Conservation (phyloP, 164 flowering plant genomes). For the Sextonia rubra region DNA sequence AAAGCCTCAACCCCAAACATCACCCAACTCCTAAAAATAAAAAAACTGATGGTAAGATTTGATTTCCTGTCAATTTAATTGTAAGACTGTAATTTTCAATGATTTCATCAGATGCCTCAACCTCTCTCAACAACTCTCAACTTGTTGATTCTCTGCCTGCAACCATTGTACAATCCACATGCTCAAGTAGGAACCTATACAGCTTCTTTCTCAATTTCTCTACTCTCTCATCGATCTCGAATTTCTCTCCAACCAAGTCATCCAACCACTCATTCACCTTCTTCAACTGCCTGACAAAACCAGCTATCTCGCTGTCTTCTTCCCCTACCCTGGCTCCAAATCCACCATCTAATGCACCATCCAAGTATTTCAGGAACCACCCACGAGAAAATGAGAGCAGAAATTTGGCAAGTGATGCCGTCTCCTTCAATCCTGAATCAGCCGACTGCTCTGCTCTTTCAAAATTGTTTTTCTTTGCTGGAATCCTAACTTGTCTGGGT, state of each 20-base stretch:
- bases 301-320: slow-evolving; percentile 22
- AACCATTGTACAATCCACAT: slow-evolving; percentile 30
- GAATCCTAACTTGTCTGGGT: slow-evolving; percentile 10
- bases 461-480: slow-evolving; percentile 19
- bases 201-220: slow-evolving; percentile 49
- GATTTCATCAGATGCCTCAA: neutral
- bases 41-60: neutral
- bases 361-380: slow-evolving; percentile 62
- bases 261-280: slow-evolving; percentile 63
- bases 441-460: slow-evolving; percentile 23
- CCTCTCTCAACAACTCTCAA: slow-evolving; percentile 1
- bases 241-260: slow-evolving; percentile 23
- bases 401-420: slow-evolving; percentile 31
- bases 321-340: slow-evolving; percentile 26
- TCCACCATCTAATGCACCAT: slow-evolving; percentile 34
- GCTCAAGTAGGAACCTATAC: slow-evolving; percentile 46
- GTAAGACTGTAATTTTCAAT: slow-evolving; percentile 10
- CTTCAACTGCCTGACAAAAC: slow-evolving; percentile 51
- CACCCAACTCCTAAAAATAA: neutral
- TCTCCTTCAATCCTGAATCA: slow-evolving; percentile 35
- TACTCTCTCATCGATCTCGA: slow-evolving; percentile 37
- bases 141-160: slow-evolving; percentile 13
- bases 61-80: neutral
- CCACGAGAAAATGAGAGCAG: slow-evolving; percentile 36
- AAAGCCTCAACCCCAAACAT: slow-evolving; percentile 1